phyloP scores from a whole-genome alignment of 2,329 filamentous ascomycete genomes.

The Arthrobotrys pseudoclavata region DNA sequence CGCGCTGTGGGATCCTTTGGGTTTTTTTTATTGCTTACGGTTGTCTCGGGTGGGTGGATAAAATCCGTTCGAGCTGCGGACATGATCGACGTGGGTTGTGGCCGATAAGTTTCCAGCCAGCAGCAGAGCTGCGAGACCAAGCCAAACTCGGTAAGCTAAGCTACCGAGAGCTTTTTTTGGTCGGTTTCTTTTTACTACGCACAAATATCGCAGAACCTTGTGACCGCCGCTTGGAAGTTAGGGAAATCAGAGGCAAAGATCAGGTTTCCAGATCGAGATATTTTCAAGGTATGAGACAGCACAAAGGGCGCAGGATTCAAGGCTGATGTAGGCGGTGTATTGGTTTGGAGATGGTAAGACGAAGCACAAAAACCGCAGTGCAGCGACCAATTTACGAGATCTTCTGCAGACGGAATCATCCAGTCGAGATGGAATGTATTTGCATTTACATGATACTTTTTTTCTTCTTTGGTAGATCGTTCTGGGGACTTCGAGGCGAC shows the following conservation, averaged over 20 bases:
- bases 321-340: too few species aligned
- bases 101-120: slow-evolving; percentile 10
- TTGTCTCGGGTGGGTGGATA: slow-evolving; percentile 15
- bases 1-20: neutral
- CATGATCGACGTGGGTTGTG: neutral
- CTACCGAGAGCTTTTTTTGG: neutral
- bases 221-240: neutral
- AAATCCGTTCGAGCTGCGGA: neutral
- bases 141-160: neutral
- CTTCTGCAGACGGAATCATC: too few species aligned
- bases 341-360: neutral
- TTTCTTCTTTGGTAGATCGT: too few species aligned
- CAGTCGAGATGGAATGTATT: too few species aligned
- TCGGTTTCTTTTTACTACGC: slow-evolving; percentile 28
- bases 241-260: neutral
- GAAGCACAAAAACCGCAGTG: slow-evolving; percentile 46
- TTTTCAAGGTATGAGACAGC: neutral
- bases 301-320: too few species aligned
- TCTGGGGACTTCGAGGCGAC: too few species aligned
- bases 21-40: neutral
- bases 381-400: too few species aligned
- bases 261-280: too few species aligned
- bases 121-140: too few species aligned
- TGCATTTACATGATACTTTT: too few species aligned
- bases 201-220: slow-evolving; percentile 48